Percentiles rank a stretch among this genome's conserved stretches.
Conservation (phyloP, 225 moss, liverwort and hornwort genomes). For the Pseudoscleropodium purum region DNA sequence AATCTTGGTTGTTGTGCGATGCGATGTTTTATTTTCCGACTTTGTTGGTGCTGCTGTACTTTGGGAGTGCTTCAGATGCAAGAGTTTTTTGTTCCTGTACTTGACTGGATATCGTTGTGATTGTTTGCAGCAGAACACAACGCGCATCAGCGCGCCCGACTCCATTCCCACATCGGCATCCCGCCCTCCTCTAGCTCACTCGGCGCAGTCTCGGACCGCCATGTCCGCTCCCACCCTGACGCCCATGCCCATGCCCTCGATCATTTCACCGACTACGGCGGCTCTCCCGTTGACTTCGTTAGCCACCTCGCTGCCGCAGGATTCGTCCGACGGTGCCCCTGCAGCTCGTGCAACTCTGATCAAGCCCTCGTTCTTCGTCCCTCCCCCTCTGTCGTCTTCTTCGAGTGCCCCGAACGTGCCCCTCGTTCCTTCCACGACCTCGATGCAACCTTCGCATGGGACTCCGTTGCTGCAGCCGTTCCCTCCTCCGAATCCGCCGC, state of each 20-base stretch:
- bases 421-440: slow-evolving; percentile 47
- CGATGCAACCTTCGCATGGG: slow-evolving; percentile 79
- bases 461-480: slow-evolving; percentile 93
- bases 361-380: slow-evolving; percentile 92
- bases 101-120: background rate
- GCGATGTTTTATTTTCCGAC: background rate
- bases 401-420: slow-evolving; percentile 25
- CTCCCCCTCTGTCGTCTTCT: slow-evolving; percentile 61
- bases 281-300: slow-evolving; percentile 48
- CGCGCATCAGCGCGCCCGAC: slow-evolving; percentile 68
- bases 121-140: slow-evolving; percentile 51
- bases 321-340: slow-evolving; percentile 46
- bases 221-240: slow-evolving; percentile 45
- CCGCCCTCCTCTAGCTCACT: slow-evolving; percentile 46
- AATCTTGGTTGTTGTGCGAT: background rate
- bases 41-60: background rate
- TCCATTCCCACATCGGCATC: slow-evolving; percentile 45
- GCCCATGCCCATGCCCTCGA: slow-evolving; percentile 70
- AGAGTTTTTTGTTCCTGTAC: background rate
- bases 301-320: slow-evolving; percentile 54
- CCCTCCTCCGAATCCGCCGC: slow-evolving; percentile 91
- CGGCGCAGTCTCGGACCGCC: slow-evolving; percentile 45
- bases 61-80: background rate
- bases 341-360: slow-evolving; percentile 65
- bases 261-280: slow-evolving; percentile 42